Percentiles rank a stretch among this genome's conserved stretches.
Conservation (phyloP, 495 filamentous ascomycete genomes). For the Aspergillus hancockii region DNA sequence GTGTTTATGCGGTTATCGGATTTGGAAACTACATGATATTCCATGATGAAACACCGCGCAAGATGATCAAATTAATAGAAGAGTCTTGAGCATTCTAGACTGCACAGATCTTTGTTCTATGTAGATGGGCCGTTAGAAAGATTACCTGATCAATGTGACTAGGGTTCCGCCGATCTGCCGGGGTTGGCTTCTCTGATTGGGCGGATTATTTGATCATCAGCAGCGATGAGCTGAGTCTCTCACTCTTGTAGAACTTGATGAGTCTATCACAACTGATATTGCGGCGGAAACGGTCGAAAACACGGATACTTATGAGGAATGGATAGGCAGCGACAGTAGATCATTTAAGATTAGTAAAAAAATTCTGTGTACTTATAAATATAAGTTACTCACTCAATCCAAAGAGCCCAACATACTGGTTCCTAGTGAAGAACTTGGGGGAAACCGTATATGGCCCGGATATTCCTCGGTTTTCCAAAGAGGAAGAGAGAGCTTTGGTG, state of each 20-base stretch:
- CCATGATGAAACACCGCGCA: too few species aligned
- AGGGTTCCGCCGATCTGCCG: background rate
- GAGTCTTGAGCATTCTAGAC: too few species aligned
- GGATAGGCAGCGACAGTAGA: background rate
- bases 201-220: background rate
- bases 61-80: too few species aligned
- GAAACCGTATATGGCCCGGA: conserved; percentile 26
- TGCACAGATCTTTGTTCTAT: too few species aligned
- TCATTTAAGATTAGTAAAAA: background rate
- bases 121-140: too few species aligned
- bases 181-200: background rate
- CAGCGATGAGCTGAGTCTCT: background rate
- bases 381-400: background rate
- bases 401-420: conserved; percentile 21
- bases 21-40: too few species aligned
- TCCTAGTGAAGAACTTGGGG: conserved; percentile 24
- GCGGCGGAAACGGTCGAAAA: background rate
- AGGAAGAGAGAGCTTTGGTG: conserved; percentile 23
- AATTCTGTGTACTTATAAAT: conserved; percentile 2
- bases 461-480: conserved; percentile 40
- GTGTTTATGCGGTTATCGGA: too few species aligned
- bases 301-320: background rate
- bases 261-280: background rate
- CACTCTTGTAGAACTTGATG: background rate
- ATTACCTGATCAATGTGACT: too few species aligned